Evolutionary conservation across 495 filamentous ascomycete species (phyloP), one percentile per base, ranked within the genome.

Genomic region (Tuber magnatum): DNA sequence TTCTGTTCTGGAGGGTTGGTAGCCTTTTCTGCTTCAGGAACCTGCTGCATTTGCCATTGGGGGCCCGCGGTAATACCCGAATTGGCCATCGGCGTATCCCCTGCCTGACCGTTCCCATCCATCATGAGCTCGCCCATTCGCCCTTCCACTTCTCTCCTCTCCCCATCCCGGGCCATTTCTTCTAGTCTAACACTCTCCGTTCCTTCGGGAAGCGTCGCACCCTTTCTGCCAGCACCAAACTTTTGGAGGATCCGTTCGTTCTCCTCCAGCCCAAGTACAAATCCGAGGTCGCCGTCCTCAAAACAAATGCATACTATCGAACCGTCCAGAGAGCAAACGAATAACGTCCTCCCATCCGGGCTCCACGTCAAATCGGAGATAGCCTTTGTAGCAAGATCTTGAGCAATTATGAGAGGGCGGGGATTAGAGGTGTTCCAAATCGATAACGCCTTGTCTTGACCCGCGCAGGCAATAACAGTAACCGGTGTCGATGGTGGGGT

Each of bases 91-190:
- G 77, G 74, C 41, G 74, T 77, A 71, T 80, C 76, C 39, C 71
- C 81, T 32, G 76, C 35, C 43, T 79, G 69, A 7, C 68, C 70
- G 72, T 74, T 80, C 56, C 81, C 87, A 84, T 97, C 96, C 46
- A 95, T 95, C 96, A 99, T 99, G 72, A 99, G 84, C 35, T 94
- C 94, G 22, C 95, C 96, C 95, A 99, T 99, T 76, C 94, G 88
- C 12, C 93, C 94, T 84, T 98, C 92, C 0, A 94, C 94, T 28
- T 90, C 93, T 76, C 91, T 92, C 76, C 94, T 84, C 83, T 99
- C 95, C 1, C 90, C 94, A 48, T 90, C 92, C 81, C 94, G 97
- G 84, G 94, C 97, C 79, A 90, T 91, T 80, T 97, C 94, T 82
- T 99, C 95, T 0, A 99, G 86, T 20, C 91, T 86, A 70, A 97